Base-by-base conservation (phyloP, 805 yeast genomes). In the Suhomyces sp. region DNA sequence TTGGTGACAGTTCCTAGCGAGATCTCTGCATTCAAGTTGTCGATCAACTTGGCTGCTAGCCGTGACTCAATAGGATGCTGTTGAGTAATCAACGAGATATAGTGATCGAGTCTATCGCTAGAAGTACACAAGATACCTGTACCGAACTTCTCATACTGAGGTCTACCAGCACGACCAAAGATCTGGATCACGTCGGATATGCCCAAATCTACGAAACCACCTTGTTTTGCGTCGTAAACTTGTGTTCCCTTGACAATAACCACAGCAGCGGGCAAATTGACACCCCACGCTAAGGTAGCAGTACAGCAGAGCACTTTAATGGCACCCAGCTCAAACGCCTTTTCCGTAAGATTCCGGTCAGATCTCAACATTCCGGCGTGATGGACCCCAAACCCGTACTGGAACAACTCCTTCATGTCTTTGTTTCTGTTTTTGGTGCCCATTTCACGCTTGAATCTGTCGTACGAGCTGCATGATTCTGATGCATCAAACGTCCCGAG, bases 251-350 rank as follows among this genome's bases (percentile, higher is more conserved):
- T 94, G 29, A 94, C 84, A 56, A 94, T 89, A 19, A 94, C 99
- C 40, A 91, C 97, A 1, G 97, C 97, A 6, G 99, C 99, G 1
- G 99, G 99, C 53, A 94, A 75, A 64, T 94, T 94, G 17, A 94
- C 98, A 80, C 99, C 99, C 99, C 99, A 94, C 0, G 99, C 99
- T 53, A 94, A 80, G 0, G 99, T 94, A 0, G 99, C 96, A 2
- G 99, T 94, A 78, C 97, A 91, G 61, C 96, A 87, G 15, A 94
- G 72, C 0, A 94, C 98, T 53, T 86, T 88, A 56, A 94, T 86
- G 0, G 91, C 87, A 41, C 99, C 98, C 27, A 77, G 73, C 27
- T 85, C 76, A 65, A 94, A 94, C 86, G 93, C 81, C 63, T 85
- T 86, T 61, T 96, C 99, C 0, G 96, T 86, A 48, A 91, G 64